Conservation (phyloP, 1,284 basidiomycete species). For the Pascua guehoae region DNA sequence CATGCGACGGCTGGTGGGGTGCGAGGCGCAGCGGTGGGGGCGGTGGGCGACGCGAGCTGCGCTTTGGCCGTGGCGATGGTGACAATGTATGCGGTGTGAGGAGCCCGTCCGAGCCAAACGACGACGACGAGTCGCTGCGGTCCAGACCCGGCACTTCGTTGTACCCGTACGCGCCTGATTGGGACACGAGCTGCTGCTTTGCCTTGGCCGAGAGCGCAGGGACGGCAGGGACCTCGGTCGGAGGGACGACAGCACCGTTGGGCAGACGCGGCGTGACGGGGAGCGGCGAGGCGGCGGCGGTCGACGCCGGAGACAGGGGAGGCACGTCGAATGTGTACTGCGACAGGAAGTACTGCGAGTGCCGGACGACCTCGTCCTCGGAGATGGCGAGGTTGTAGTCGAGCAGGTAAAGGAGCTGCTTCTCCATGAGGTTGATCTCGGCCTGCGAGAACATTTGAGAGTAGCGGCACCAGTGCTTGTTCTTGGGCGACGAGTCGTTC, state of each 20-base stretch:
- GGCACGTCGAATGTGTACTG: slow-evolving; percentile 18
- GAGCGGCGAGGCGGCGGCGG: slow-evolving; percentile 27
- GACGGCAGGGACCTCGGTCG: slow-evolving; percentile 10
- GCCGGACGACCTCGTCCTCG: slow-evolving; percentile 65
- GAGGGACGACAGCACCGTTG: slow-evolving; percentile 11
- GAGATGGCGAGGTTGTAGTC: slow-evolving; percentile 58
- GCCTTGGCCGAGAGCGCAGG: too few species aligned
- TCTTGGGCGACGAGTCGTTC: slow-evolving; percentile 94
- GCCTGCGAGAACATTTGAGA: slow-evolving; percentile 60
- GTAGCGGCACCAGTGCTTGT: slow-evolving; percentile 83
- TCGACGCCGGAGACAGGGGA: slow-evolving; percentile 21
- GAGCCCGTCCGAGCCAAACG: slow-evolving; percentile 44
- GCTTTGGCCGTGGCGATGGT: background rate
- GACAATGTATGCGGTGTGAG: slow-evolving; percentile 25
- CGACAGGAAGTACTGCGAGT: slow-evolving; percentile 67
- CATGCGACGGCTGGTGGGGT: background rate
- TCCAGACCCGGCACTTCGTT: slow-evolving; percentile 45
- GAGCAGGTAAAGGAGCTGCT: slow-evolving; percentile 82
- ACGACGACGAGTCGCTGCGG: slow-evolving; percentile 47
- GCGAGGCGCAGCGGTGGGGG: slow-evolving; percentile 3
- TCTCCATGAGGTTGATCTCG: slow-evolving; percentile 91
- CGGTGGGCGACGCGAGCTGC: background rate
- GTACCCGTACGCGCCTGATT: slow-evolving; percentile 4
- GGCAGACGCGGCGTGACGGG: slow-evolving; percentile 31
- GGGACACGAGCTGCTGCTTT: too few species aligned